Evolutionary conservation across 345 rosid genomes (phyloP).

Genomic region (Streptanthus diversifolius): DNA sequence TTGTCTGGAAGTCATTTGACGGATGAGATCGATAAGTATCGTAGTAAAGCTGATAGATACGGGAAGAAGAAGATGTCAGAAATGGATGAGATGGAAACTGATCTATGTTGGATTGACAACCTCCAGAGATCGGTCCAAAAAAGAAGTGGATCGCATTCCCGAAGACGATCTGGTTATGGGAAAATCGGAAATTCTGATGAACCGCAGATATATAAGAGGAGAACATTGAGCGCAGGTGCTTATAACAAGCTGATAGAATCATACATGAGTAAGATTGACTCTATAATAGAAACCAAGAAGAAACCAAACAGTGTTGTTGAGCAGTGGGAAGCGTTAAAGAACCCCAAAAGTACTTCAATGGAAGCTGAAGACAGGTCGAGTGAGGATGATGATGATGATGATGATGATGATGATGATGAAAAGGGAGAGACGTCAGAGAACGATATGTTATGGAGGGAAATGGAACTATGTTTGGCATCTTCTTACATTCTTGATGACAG

Average conservation of each 20-base stretch:
- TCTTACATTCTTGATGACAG: constrained; percentile 64
- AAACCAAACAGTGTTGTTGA: constrained; percentile 47
- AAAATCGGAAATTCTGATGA: constrained; percentile 34
- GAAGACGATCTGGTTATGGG: neutral
- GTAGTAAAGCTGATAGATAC: constrained; percentile 13
- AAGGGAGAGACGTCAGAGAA: constrained; percentile 52
- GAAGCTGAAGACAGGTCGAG: constrained; percentile 33
- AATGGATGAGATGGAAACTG: constrained; percentile 47
- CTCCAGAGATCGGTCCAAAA: constrained; percentile 9
- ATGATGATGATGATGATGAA: constrained; percentile 49
- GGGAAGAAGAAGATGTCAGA: constrained; percentile 28
- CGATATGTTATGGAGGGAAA: constrained; percentile 81
- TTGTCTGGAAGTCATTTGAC: constrained; percentile 22
- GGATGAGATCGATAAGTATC: constrained; percentile 35
- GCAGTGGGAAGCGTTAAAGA: constrained; percentile 63
- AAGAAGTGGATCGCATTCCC: neutral
- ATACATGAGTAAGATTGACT: constrained; percentile 71
- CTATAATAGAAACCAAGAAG: constrained; percentile 44
- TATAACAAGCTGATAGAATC: constrained; percentile 65
- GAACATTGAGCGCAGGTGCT: constrained; percentile 63
- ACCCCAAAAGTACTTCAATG: constrained; percentile 32
- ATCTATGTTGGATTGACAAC: constrained; percentile 40
- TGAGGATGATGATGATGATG: constrained; percentile 38
- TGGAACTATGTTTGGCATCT: constrained; percentile 77
- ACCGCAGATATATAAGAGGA: constrained; percentile 38